Percentiles rank a stretch among this genome's conserved stretches.
These are phyloP conservation scores for Verticillium isaacii DNA, from an alignment of 2,329 filamentous ascomycete species.

Conservation along the genomic window DNA sequence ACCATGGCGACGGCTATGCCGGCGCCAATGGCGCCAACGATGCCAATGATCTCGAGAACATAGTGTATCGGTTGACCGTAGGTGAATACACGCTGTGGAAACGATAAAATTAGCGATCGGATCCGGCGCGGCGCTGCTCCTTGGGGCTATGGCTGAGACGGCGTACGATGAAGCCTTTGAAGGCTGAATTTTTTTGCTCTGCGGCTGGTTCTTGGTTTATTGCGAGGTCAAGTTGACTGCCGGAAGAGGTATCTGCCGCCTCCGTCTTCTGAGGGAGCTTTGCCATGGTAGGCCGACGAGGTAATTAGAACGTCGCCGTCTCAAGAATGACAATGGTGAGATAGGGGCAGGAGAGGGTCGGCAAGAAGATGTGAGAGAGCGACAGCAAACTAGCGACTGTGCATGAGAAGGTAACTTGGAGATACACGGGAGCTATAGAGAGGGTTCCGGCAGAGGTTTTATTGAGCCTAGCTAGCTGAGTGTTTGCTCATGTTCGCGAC, in stretches of 20 bases:
- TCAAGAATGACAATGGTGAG: background rate
- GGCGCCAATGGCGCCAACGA: slow-evolving; percentile 18
- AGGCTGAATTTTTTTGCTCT: background rate
- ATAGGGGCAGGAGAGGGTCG: background rate
- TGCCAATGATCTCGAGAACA: slow-evolving; percentile 16
- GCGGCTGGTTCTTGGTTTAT: slow-evolving; percentile 8
- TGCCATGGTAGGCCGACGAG: background rate
- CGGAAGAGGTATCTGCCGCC: slow-evolving; percentile 2
- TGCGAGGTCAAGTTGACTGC: slow-evolving; percentile 9
- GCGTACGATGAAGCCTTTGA: background rate
- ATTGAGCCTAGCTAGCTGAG: background rate
- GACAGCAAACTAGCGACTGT: background rate
- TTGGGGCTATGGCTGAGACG: too few species aligned
- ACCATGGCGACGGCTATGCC: slow-evolving; percentile 21
- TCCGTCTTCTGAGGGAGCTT: slow-evolving; percentile 12
- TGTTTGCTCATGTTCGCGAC: background rate
- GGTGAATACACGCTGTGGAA: slow-evolving; percentile 17
- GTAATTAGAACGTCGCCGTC: background rate
- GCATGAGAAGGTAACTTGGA: background rate
- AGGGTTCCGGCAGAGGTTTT: background rate
- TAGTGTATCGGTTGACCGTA: slow-evolving; percentile 16
- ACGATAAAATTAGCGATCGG: background rate
- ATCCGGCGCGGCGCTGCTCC: background rate
- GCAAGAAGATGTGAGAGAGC: background rate
- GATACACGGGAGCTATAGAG: too few species aligned